Percentiles rank a stretch among this genome's conserved stretches.
Conservation (phyloP, 345 rosid species). For the Salix purpurea region DNA sequence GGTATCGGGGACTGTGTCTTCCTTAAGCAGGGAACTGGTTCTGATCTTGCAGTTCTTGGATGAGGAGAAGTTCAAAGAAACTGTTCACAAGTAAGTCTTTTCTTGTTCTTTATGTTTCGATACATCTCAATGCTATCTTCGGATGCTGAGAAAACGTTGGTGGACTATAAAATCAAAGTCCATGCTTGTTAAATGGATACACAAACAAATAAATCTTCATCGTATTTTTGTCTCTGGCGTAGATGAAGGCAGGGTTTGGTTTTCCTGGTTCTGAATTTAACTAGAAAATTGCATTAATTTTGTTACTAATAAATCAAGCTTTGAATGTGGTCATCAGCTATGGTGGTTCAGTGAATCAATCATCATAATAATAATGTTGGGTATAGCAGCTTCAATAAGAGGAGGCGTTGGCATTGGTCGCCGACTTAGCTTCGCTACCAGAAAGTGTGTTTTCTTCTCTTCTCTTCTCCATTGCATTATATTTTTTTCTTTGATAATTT, state of each 20-base stretch:
- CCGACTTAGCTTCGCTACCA: background rate
- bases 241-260: background rate
- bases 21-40: conserved; percentile 25
- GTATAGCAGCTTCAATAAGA: conserved; percentile 1
- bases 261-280: background rate
- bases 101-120: background rate
- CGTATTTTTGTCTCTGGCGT: background rate
- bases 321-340: no score
- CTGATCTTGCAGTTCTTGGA: conserved; percentile 23
- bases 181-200: background rate
- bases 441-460: conserved; percentile 6
- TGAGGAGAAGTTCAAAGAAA: conserved; percentile 26
- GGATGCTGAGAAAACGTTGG: conserved; percentile 5
- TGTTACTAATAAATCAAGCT: no score
- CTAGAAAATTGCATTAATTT: background rate
- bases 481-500: background rate
- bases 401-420: background rate
- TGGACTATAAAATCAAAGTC: background rate
- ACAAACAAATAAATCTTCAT: background rate
- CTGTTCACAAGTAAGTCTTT: conserved; percentile 21
- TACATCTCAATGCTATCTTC: background rate
- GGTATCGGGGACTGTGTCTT: conserved; percentile 35
- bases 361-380: background rate
- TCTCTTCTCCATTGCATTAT: background rate
- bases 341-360: no score